A percentile compares a stretch with the other conserved stretches of the same genome.
phyloP scores from a whole-genome alignment of 495 filamentous ascomycete genomes.

The Penicillium subrubescens region DNA sequence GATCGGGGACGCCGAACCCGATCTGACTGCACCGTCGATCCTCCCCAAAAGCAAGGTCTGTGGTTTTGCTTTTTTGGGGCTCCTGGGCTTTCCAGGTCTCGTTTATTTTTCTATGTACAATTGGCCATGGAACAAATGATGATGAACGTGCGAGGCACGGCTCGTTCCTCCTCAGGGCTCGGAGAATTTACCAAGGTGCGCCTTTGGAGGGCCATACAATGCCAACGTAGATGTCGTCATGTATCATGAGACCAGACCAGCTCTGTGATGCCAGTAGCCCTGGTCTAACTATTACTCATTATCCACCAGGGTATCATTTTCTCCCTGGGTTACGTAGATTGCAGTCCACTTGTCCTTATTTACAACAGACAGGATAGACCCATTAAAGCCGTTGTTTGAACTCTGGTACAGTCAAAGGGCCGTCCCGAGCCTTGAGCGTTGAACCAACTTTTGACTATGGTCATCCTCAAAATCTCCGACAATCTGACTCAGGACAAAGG shows the following conservation, averaged over 20 bases:
- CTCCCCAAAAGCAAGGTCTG: constrained; percentile 4
- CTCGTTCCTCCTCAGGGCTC: constrained; percentile 11
- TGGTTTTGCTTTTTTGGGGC: background rate
- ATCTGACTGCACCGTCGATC: constrained; percentile 27
- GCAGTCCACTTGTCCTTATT: background rate
- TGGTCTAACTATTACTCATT: background rate
- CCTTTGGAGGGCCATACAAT: constrained; percentile 10
- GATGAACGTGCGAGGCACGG: background rate
- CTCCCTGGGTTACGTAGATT: background rate
- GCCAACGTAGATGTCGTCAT: background rate
- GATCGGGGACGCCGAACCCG: constrained; percentile 33
- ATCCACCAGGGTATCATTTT: background rate
- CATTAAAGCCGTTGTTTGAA: constrained; percentile 17
- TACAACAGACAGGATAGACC: background rate
- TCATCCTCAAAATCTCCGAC: background rate
- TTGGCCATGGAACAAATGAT: background rate
- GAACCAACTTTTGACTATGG: constrained; percentile 6
- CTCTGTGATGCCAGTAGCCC: background rate
- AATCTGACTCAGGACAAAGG: constrained; percentile 4
- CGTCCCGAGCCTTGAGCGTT: constrained; percentile 27
- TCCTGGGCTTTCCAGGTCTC: background rate
- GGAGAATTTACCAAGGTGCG: constrained; percentile 30
- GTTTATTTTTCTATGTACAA: background rate
- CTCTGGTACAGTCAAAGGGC: constrained; percentile 31
- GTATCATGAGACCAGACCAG: background rate